Conservation (phyloP, 2,329 filamentous ascomycete species). For the Endocalyx cinctus region DNA sequence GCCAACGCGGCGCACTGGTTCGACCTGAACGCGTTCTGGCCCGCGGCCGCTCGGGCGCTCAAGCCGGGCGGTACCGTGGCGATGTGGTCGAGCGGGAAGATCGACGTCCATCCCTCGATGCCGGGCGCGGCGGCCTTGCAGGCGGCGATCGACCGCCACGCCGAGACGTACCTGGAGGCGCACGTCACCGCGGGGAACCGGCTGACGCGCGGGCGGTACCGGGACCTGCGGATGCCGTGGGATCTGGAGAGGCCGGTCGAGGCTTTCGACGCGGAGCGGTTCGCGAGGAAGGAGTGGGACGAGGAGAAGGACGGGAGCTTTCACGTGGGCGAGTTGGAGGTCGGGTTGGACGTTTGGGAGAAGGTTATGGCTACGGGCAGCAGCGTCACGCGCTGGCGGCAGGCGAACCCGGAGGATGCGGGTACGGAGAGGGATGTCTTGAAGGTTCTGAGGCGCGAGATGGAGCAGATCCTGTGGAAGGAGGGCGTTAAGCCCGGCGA, state of each 20-base stretch:
- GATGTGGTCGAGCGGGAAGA: conserved; percentile 34
- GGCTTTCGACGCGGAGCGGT: neutral
- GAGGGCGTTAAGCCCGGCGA: too few species aligned
- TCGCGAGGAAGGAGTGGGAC: neutral
- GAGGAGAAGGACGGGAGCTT: neutral
- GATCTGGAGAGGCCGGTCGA: neutral
- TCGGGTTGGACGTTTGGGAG: neutral
- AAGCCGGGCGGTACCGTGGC: conserved; percentile 51
- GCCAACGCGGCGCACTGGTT: conserved; percentile 55
- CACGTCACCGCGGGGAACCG: neutral
- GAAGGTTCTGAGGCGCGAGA: neutral
- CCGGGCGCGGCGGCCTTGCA: neutral
- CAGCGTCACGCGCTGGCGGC: neutral
- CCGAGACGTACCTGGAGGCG: neutral
- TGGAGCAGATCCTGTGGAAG: neutral
- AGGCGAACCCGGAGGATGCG: neutral
- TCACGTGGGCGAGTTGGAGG: neutral
- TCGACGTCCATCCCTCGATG: neutral
- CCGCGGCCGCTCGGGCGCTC: conserved; percentile 38
- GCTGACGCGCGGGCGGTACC: neutral
- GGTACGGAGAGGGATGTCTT: neutral
- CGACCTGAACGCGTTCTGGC: conserved; percentile 48
- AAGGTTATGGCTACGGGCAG: neutral
- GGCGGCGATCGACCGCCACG: neutral
- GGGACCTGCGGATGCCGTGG: neutral